Evolutionary conservation across 176 grass and related monocot species (phyloP).

Genomic region (Panicum miliaceum): DNA sequence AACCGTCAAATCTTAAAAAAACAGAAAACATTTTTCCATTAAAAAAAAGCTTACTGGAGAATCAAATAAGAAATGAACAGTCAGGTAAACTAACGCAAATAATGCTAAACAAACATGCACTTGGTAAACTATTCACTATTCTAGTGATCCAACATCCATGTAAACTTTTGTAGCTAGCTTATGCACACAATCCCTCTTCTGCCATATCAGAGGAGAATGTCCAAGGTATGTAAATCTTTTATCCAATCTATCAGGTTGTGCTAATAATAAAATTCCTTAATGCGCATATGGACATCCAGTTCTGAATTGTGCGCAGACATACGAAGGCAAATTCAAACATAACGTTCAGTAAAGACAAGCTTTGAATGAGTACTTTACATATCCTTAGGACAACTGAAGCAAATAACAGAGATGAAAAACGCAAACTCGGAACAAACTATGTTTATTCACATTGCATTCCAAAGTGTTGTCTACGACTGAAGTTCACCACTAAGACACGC

Average conservation of each 20-base stretch:
- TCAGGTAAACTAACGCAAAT: background rate
- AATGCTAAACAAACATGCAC: background rate
- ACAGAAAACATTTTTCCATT: background rate
- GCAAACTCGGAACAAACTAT: background rate
- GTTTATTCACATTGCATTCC: background rate
- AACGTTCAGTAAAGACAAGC: background rate
- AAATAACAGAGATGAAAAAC: background rate
- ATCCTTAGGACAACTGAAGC: background rate
- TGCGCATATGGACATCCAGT: background rate
- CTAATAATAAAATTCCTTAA: background rate
- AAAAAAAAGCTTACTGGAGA: background rate
- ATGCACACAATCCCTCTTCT: background rate
- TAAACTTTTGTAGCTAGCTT: background rate
- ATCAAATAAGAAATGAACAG: background rate
- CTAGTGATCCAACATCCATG: too few species aligned
- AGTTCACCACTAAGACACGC: background rate
- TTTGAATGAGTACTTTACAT: background rate
- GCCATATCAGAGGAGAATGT: background rate
- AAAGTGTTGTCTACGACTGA: background rate
- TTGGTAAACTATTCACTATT: background rate
- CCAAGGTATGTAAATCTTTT: background rate
- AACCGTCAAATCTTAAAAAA: constrained; percentile 7
- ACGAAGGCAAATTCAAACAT: background rate
- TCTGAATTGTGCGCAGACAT: background rate
- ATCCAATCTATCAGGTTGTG: background rate